A percentile compares a stretch with the other conserved stretches of the same genome.
phyloP scores from a whole-genome alignment of 805 yeast genomes.

The Kuraishia molischiana region DNA sequence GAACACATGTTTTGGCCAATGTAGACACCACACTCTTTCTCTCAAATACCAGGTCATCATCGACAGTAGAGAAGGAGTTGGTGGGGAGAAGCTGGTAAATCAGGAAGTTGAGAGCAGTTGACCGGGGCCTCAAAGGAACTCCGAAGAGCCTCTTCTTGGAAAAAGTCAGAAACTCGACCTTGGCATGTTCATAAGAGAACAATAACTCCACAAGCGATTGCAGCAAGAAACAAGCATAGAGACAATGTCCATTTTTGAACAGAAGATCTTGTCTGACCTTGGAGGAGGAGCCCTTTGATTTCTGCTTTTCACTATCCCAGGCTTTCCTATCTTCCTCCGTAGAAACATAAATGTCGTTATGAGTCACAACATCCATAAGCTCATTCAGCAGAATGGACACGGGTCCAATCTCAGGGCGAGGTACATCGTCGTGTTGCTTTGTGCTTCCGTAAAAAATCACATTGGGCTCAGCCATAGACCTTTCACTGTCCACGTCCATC shows the following conservation, averaged over 20 bases:
- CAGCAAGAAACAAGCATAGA: conserved; percentile 59
- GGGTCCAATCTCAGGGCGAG: neutral
- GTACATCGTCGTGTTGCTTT: too few relatives aligned
- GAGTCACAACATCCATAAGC: conserved; percentile 37
- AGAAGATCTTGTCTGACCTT: conserved; percentile 10
- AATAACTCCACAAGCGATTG: conserved; percentile 62
- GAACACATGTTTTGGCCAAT: conserved; percentile 50
- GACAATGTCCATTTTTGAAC: conserved; percentile 45
- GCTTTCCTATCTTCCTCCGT: neutral
- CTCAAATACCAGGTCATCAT: conserved; percentile 29
- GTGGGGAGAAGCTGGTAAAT: conserved; percentile 65
- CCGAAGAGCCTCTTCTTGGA: conserved; percentile 39
- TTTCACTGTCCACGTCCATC: too few relatives aligned
- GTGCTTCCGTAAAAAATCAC: too few relatives aligned
- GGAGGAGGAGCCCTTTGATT: conserved; percentile 26
- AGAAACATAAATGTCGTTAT: neutral
- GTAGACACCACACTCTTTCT: conserved; percentile 51
- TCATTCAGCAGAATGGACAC: conserved; percentile 56
- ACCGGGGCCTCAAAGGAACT: conserved; percentile 48
- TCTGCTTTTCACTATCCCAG: conserved; percentile 13
- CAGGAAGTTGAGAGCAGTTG: conserved; percentile 69
- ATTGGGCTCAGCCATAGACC: too few relatives aligned
- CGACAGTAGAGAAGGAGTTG: conserved; percentile 27
- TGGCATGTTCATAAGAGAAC: conserved; percentile 71
- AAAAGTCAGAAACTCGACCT: conserved; percentile 72